phyloP scores from a whole-genome alignment of 495 filamentous ascomycete genomes.

The Elasticomyces elasticus region DNA sequence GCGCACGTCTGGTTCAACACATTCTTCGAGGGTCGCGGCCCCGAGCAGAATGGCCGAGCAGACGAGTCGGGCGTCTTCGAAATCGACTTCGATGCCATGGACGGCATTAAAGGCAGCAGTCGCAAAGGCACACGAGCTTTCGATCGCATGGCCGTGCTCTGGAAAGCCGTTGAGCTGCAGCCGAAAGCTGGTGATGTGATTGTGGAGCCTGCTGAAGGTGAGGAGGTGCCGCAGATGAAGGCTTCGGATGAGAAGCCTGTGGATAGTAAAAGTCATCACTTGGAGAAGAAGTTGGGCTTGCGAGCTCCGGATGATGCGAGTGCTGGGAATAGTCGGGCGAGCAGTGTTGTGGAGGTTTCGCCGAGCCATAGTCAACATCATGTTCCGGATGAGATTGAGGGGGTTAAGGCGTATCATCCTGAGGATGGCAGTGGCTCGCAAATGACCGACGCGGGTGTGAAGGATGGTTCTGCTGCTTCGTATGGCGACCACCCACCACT shows the following conservation, averaged over 20 bases:
- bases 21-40: slow-evolving; percentile 76
- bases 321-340: slow-evolving; percentile 55
- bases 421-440: slow-evolving; percentile 14
- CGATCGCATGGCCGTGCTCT: slow-evolving; percentile 80
- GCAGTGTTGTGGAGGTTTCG: slow-evolving; percentile 34
- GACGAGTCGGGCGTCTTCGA: slow-evolving; percentile 49
- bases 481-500: no score
- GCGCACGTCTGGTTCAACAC: slow-evolving; percentile 95
- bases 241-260: slow-evolving; percentile 63
- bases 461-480: no score
- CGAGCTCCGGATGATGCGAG: slow-evolving; percentile 51
- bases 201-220: slow-evolving; percentile 35
- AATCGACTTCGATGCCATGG: slow-evolving; percentile 55
- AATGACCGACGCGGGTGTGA: slow-evolving; percentile 3
- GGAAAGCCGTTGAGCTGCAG: slow-evolving; percentile 46
- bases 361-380: background rate
- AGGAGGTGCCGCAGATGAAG: slow-evolving; percentile 53
- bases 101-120: slow-evolving; percentile 68
- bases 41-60: slow-evolving; percentile 51
- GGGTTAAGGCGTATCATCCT: slow-evolving; percentile 20
- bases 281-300: slow-evolving; percentile 54
- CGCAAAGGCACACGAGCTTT: slow-evolving; percentile 72
- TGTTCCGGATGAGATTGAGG: slow-evolving; percentile 20
- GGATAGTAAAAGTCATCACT: slow-evolving; percentile 2
- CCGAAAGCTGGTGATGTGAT: no score